Evolutionary conservation across 306 rosid species (phyloP), one percentile per base, ranked within the genome.

Genomic region (Rubus idaeus): DNA sequence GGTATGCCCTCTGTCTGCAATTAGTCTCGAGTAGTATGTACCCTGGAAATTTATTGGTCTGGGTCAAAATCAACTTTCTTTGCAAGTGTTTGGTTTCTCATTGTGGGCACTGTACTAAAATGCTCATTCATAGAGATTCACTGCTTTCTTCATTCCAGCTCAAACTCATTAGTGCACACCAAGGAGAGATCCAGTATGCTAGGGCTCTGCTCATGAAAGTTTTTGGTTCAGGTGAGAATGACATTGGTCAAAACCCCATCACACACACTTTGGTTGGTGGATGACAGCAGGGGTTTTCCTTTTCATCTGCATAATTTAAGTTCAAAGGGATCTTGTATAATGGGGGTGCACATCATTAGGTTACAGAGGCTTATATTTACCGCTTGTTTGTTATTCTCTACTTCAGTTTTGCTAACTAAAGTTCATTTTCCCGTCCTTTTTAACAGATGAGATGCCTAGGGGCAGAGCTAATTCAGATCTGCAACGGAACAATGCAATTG

Each of bases 151-250:
- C 49, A 67, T 52, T 89, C 87, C 96, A 95, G 97, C 74, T 60
- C 73, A 90, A 92, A 81, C 84, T 89, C 58, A 62, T 85, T 23
- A 82, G 75, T 51, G 82, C 92, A 74, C 81, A 90, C 83, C 87
- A 85, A 81, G 64, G 84, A 17, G 95, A 92, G 79, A 85, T 91
- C 65, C 81, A 87, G 75, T 86, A 81, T 70, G 91, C 87, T 44
- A 84, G 67, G 85, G 81, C 61, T 37, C 55, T 90, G 52, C 6
- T 87, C 42, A 52, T 74, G 81, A 89, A 81, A 84, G 70, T 88
- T 62, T 75, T 81, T 77, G 84, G 89, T 77, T 88, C 95, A 87
- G 98, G 98, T 92, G 74, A 84, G 77, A 61, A 73, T 53, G 68
- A n/a, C 41, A 16, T 23, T 30, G 17, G 23, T 45, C 65, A 39